Conservation (phyloP, 257 asterid genomes). For the Solanum peruvianum region DNA sequence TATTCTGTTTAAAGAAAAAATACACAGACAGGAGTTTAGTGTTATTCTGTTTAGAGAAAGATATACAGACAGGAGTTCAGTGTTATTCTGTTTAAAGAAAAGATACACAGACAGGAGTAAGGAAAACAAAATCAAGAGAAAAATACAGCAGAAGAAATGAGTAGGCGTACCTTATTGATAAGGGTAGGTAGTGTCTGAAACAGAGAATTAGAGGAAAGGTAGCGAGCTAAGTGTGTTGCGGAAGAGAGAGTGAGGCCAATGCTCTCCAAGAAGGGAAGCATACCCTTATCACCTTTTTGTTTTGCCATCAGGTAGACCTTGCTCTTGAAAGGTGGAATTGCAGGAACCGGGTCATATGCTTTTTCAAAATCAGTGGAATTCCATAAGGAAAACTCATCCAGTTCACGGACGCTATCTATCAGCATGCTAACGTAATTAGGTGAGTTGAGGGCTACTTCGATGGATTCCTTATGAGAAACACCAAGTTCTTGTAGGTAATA, state of each 20-base stretch:
- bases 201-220: constrained; percentile 32
- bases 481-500: constrained; percentile 48
- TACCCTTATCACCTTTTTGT: constrained; percentile 77
- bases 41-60: no score
- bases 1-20: background rate
- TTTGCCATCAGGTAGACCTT: constrained; percentile 57
- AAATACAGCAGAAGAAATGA: background rate
- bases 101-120: background rate
- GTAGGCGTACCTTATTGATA: constrained; percentile 37
- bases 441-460: constrained; percentile 37
- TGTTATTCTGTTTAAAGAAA: no score
- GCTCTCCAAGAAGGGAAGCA: constrained; percentile 80
- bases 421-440: constrained; percentile 52
- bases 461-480: constrained; percentile 53
- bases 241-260: constrained; percentile 67
- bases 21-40: background rate
- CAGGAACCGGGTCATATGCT: background rate
- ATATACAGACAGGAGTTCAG: no score
- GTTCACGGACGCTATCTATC: constrained; percentile 60
- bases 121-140: background rate
- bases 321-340: constrained; percentile 15
- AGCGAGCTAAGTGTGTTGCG: constrained; percentile 65
- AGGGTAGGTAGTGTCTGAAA: constrained; percentile 38
- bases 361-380: constrained; percentile 11
- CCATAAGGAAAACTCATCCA: constrained; percentile 53